Percentiles rank a stretch among this genome's conserved stretches.
These are phyloP conservation scores for Yarrowia alimentaria DNA, from an alignment of 805 yeast genomes.

Conservation along the genomic window DNA sequence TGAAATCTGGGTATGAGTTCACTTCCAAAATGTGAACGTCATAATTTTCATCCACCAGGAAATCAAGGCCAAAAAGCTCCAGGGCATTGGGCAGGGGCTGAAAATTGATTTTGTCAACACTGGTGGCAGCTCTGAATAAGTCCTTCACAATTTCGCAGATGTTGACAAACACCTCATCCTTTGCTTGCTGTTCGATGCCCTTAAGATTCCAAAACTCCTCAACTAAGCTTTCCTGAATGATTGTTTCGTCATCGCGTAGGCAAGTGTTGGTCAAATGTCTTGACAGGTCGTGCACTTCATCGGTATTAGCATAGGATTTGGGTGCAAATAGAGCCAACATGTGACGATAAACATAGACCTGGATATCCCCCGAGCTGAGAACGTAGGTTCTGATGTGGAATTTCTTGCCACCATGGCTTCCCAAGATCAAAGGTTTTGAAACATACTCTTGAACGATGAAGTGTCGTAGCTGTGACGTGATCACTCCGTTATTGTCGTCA, in stretches of 20 bases:
- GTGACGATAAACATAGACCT: constrained; percentile 74
- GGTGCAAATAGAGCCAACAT: constrained; percentile 82
- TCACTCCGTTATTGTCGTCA: constrained; percentile 57
- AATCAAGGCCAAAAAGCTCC: constrained; percentile 88
- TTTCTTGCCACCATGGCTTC: constrained; percentile 61
- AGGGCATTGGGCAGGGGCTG: constrained; percentile 76
- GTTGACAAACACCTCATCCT: constrained; percentile 48
- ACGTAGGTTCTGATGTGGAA: constrained; percentile 89
- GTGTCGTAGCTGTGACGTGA: constrained; percentile 84
- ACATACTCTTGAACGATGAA: constrained; percentile 86
- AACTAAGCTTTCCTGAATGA: constrained; percentile 46
- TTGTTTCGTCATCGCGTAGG: constrained; percentile 56
- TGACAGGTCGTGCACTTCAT: constrained; percentile 44
- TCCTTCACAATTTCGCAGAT: constrained; percentile 66
- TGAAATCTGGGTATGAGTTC: constrained; percentile 94
- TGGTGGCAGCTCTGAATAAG: constrained; percentile 73
- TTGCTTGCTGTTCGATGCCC: constrained; percentile 44
- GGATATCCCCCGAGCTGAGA: constrained; percentile 66
- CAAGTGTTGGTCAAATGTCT: constrained; percentile 96
- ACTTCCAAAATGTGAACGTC: constrained; percentile 72
- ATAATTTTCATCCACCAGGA: constrained; percentile 59
- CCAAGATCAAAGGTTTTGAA: constrained; percentile 62
- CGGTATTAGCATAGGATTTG: constrained; percentile 45
- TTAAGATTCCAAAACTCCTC: constrained; percentile 59
- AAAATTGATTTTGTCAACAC: constrained; percentile 80